Evolutionary conservation across 1,139 yeast species (phyloP).

Genomic region (Saccharomyces pastorianus): DNA sequence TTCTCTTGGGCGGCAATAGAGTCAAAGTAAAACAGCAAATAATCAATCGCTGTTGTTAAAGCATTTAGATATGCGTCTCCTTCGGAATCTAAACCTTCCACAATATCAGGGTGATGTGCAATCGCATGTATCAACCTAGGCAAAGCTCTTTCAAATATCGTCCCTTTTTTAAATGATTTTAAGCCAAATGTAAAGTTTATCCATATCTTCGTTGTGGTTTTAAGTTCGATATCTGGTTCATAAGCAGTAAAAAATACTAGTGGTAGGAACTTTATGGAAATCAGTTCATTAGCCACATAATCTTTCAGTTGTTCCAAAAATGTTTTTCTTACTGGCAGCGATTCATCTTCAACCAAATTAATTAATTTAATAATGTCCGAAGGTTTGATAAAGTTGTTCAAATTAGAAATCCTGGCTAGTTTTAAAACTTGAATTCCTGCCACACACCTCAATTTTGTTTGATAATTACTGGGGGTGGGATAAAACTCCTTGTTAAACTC

Average conservation of each 20-base stretch:
- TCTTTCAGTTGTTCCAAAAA: slow-evolving; percentile 49
- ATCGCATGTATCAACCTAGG: slow-evolving; percentile 62
- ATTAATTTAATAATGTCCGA: slow-evolving; percentile 48
- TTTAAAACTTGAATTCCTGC: slow-evolving; percentile 65
- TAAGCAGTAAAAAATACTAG: slow-evolving; percentile 66
- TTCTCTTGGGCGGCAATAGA: slow-evolving; percentile 59
- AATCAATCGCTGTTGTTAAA: slow-evolving; percentile 47
- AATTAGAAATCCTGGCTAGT: slow-evolving; percentile 49
- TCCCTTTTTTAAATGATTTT: slow-evolving; percentile 35
- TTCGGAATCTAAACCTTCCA: slow-evolving; percentile 35
- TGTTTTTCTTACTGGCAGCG: slow-evolving; percentile 45
- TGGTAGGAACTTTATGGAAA: slow-evolving; percentile 61
- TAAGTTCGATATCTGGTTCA: slow-evolving; percentile 54
- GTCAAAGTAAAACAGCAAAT: slow-evolving; percentile 52
- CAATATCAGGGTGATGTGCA: slow-evolving; percentile 67
- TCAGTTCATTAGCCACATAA: slow-evolving; percentile 42
- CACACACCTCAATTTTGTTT: slow-evolving; percentile 53
- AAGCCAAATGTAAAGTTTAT: slow-evolving; percentile 51
- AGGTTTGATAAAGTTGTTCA: slow-evolving; percentile 47
- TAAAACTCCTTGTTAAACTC: slow-evolving; percentile 35
- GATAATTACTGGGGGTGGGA: slow-evolving; percentile 60
- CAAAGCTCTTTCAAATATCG: slow-evolving; percentile 54
- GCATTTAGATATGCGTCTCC: slow-evolving; percentile 34
- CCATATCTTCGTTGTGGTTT: slow-evolving; percentile 59
- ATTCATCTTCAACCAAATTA: slow-evolving; percentile 60